These are phyloP conservation scores for Globisporangium rhizosaccharum DNA, from an alignment of 352 stramenopile species.

Conservation along the genomic window DNA sequence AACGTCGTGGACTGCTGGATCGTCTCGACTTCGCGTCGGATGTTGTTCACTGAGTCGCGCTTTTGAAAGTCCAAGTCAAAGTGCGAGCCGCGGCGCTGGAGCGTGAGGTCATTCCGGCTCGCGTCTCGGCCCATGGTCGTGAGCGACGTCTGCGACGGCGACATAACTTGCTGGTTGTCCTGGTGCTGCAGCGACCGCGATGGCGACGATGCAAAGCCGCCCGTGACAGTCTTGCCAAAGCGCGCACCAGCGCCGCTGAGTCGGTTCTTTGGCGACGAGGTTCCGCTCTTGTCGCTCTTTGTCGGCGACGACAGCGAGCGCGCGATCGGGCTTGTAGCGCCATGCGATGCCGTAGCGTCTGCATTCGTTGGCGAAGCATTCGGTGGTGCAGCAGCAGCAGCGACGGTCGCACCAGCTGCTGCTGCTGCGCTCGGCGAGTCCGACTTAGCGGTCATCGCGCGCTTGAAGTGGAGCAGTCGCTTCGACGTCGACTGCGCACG, in stretches of 20 bases:
- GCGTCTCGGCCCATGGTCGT: constrained; percentile 3
- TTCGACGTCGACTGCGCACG: neutral
- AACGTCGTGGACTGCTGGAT: constrained; percentile 37
- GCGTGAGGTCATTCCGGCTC: constrained; percentile 10
- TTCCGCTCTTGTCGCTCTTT: constrained; percentile 8
- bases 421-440: too few species aligned
- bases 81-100: constrained; percentile 12
- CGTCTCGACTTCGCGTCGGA: constrained; percentile 25
- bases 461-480: neutral
- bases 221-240: constrained; percentile 2
- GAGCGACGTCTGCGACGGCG: constrained; percentile 5
- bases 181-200: neutral
- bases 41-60: constrained; percentile 35
- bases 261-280: constrained; percentile 4
- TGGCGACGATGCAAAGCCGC: constrained; percentile 2
- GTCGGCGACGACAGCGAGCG: constrained; percentile 12
- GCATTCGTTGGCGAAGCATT: neutral
- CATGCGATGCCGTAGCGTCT: neutral
- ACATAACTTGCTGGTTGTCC: neutral
- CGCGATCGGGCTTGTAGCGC: neutral
- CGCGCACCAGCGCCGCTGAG: neutral
- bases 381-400: neutral
- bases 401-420: neutral
- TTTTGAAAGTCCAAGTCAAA: constrained; percentile 43
- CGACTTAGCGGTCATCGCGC: neutral